Evolutionary conservation across 169 alveolate species (phyloP).

Genomic region (Plasmodium coatneyi): DNA sequence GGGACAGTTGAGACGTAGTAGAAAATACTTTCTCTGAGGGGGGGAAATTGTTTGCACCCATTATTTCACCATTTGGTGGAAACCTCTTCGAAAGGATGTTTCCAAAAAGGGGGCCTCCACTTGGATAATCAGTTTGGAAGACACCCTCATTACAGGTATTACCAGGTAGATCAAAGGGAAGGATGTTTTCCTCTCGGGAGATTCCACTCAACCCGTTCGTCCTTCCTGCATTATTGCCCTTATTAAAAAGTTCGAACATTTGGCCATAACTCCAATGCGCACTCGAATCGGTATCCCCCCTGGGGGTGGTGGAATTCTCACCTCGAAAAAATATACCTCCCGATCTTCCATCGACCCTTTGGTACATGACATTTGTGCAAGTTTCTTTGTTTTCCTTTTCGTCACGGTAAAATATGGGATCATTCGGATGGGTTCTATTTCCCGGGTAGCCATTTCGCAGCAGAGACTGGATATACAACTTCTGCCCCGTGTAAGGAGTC

Average conservation of each 20-base stretch:
- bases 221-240: background rate
- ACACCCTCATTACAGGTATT: background rate
- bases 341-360: background rate
- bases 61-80: background rate
- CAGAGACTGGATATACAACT: slow-evolving; percentile 28
- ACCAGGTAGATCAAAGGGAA: background rate
- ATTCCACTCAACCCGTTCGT: background rate
- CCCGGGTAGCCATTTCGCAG: background rate
- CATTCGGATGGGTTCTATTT: background rate
- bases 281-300: background rate
- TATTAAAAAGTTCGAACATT: background rate
- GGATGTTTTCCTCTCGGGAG: background rate
- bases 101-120: background rate
- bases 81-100: background rate
- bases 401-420: background rate
- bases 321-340: background rate
- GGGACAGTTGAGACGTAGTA: background rate
- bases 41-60: background rate
- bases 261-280: background rate
- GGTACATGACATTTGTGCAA: background rate
- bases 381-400: background rate
- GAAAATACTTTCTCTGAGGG: background rate
- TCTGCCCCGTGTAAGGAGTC: slow-evolving; percentile 66
- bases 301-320: background rate
- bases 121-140: background rate